phyloP scores from a whole-genome alignment of 305 asterid species.

The Fraxinus greggii region DNA sequence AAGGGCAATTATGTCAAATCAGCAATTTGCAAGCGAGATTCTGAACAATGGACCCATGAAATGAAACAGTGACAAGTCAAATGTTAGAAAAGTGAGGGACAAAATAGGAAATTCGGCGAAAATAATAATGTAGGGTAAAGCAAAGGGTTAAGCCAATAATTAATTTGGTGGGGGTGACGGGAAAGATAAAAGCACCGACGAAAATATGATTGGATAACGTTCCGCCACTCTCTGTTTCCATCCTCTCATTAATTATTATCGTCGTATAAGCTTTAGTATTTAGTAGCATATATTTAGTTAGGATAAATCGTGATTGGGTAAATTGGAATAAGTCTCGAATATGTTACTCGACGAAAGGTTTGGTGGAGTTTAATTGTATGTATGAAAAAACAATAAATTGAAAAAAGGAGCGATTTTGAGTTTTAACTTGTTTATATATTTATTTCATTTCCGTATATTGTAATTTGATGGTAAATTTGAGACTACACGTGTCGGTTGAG shows the following conservation, averaged over 20 bases:
- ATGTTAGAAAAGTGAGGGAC: constrained; percentile 16
- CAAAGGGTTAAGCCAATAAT: constrained; percentile 26
- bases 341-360: neutral
- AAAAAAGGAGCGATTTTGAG: too few species aligned
- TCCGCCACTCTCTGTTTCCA: neutral
- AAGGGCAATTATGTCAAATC: neutral
- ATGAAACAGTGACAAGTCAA: neutral
- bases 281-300: neutral
- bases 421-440: too few species aligned
- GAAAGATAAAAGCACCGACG: constrained; percentile 39
- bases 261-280: neutral
- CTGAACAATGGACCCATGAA: neutral
- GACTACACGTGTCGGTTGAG: neutral
- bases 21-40: neutral
- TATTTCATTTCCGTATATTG: too few species aligned
- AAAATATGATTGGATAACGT: constrained; percentile 44
- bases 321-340: neutral
- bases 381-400: too few species aligned
- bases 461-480: too few species aligned
- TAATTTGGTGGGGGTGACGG: constrained; percentile 25
- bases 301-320: neutral
- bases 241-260: neutral
- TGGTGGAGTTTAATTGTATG: neutral
- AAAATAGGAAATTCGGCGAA: constrained; percentile 24
- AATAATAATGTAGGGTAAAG: neutral